Conservation (phyloP, 2,329 filamentous ascomycete genomes). For the Cladosporium phlei region DNA sequence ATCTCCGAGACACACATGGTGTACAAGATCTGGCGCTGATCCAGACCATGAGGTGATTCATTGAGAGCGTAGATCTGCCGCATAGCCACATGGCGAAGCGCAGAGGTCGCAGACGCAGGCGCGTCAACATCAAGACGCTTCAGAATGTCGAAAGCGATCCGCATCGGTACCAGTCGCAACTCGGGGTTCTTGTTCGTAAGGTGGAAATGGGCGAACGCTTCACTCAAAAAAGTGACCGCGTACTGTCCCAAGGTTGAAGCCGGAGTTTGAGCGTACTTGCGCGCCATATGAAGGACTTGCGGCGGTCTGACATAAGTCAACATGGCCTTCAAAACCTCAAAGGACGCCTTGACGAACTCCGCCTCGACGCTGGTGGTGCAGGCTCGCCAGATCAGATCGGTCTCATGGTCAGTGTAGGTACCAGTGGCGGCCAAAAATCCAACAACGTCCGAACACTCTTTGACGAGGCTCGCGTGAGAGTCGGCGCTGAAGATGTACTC, state of each 20-base stretch:
- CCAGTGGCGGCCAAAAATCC: slow-evolving; percentile 79
- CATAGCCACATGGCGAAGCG: slow-evolving; percentile 18
- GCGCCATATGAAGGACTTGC: slow-evolving; percentile 61
- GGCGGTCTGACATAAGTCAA: slow-evolving; percentile 40
- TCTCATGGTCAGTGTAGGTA: slow-evolving; percentile 66
- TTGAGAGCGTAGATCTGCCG: slow-evolving; percentile 18
- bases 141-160: slow-evolving; percentile 24
- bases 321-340: slow-evolving; percentile 58
- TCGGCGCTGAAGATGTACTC: slow-evolving; percentile 86
- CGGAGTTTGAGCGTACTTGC: slow-evolving; percentile 57
- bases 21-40: slow-evolving; percentile 23
- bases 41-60: slow-evolving; percentile 5
- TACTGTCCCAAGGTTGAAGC: slow-evolving; percentile 22
- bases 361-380: slow-evolving; percentile 78
- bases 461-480: slow-evolving; percentile 86
- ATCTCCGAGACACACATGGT: slow-evolving; percentile 22
- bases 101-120: slow-evolving; percentile 5
- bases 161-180: slow-evolving; percentile 1
- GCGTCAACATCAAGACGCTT: slow-evolving; percentile 17
- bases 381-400: slow-evolving; percentile 78
- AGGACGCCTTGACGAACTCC: slow-evolving; percentile 73
- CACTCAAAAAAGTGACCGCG: slow-evolving; percentile 21
- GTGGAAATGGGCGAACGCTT: slow-evolving; percentile 5
- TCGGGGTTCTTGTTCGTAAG: not conserved
- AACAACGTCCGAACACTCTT: slow-evolving; percentile 74